Conservation (phyloP, 2,329 filamentous ascomycete species). For the Trichocomaceae sp. region DNA sequence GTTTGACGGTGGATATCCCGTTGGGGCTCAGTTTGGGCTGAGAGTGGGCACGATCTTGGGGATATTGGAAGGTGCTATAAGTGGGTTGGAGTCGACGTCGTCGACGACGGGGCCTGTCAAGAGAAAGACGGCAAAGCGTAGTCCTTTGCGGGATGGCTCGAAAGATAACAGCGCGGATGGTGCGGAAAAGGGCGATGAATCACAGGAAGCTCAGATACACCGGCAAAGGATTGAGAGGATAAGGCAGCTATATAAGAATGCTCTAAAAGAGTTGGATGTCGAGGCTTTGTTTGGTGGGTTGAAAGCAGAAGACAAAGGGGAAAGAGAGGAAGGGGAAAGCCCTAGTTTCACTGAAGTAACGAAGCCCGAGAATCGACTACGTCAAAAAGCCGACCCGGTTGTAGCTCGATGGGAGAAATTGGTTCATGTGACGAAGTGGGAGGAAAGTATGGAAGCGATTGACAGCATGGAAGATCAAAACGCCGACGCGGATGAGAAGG, state of each 20-base stretch:
- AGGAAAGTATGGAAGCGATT: constrained; percentile 33
- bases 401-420: constrained; percentile 27
- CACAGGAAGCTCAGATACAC: constrained; percentile 21
- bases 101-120: constrained; percentile 22
- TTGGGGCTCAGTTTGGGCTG: constrained; percentile 75
- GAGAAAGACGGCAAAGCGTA: constrained; percentile 9
- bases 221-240: constrained; percentile 32
- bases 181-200: neutral
- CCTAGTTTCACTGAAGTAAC: constrained; percentile 12
- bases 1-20: constrained; percentile 82
- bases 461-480: constrained; percentile 25
- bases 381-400: constrained; percentile 24
- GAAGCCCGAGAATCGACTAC: constrained; percentile 25
- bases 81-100: constrained; percentile 22
- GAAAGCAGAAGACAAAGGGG: constrained; percentile 9
- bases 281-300: constrained; percentile 53
- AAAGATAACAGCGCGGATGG: neutral
- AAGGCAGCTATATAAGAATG: constrained; percentile 35
- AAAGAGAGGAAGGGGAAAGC: neutral
- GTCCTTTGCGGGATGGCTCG: neutral
- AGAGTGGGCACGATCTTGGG: constrained; percentile 70
- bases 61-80: constrained; percentile 63
- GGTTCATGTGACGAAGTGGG: constrained; percentile 30
- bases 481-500: neutral
- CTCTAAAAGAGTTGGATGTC: constrained; percentile 55